A percentile compares a stretch with the other conserved stretches of the same genome.
Evolutionary conservation across 2,329 filamentous ascomycete genomes (phyloP).

Genomic region (Incumbomyces delicatus): DNA sequence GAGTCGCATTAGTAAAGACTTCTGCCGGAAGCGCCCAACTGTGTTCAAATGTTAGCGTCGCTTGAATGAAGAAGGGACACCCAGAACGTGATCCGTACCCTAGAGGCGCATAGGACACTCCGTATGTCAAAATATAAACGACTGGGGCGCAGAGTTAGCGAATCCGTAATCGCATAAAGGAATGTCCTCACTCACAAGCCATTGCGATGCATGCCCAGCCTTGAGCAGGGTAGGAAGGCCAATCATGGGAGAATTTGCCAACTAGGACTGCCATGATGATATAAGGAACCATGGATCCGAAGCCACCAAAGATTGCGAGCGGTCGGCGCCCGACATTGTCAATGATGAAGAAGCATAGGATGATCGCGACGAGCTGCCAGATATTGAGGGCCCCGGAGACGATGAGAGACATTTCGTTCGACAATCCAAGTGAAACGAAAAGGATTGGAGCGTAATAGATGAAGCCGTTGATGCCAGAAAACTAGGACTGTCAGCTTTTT

Average conservation of each 20-base stretch:
- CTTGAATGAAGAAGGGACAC: too few species aligned
- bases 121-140: conserved; percentile 3
- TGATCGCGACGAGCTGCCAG: conserved; percentile 37
- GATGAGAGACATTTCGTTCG: conserved; percentile 36
- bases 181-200: too few species aligned
- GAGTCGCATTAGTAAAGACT: conserved; percentile 27
- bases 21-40: conserved; percentile 29
- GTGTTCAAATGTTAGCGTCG: too few species aligned
- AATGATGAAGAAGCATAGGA: conserved; percentile 40
- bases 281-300: conserved; percentile 39
- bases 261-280: conserved; percentile 47
- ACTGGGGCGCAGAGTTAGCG: not conserved
- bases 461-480: conserved; percentile 14
- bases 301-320: conserved; percentile 37
- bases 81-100: too few species aligned
- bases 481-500: too few species aligned
- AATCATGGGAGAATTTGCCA: conserved; percentile 37
- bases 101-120: conserved; percentile 26
- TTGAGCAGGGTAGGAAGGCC: conserved; percentile 42
- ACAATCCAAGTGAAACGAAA: conserved; percentile 27
- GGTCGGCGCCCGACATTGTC: conserved; percentile 38
- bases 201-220: conserved; percentile 37
- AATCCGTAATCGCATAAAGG: too few species aligned
- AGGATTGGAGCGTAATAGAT: conserved; percentile 47
- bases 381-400: conserved; percentile 47